A percentile compares a stretch with the other conserved stretches of the same genome.
phyloP scores from a whole-genome alignment of 1,139 yeast genomes.

The Blastobotrys ciferrii region DNA sequence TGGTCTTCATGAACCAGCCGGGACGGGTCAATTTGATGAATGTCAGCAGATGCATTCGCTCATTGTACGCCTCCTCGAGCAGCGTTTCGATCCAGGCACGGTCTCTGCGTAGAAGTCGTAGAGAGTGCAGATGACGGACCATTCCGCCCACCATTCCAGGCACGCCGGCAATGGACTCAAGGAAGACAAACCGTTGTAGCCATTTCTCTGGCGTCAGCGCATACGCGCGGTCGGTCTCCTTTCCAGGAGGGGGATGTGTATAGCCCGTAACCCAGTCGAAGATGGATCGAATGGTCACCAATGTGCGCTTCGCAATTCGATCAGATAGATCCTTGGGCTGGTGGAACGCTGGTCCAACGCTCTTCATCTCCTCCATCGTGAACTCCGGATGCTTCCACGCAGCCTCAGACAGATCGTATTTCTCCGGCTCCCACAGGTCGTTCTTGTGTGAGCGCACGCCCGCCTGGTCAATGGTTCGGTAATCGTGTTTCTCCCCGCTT shows the following conservation, averaged over 20 bases:
- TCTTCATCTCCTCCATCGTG: conserved; percentile 47
- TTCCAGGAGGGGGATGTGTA: conserved; percentile 48
- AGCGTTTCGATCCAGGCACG: conserved; percentile 76
- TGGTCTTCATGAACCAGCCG: conserved; percentile 53
- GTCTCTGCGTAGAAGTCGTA: conserved; percentile 61
- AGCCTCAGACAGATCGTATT: conserved; percentile 32
- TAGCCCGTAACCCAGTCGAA: conserved; percentile 71
- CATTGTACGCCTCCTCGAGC: conserved; percentile 75
- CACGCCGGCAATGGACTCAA: conserved; percentile 75
- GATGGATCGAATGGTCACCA: conserved; percentile 45
- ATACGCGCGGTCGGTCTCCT: conserved; percentile 47
- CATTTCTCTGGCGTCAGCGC: conserved; percentile 64
- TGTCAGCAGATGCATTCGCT: conserved; percentile 72
- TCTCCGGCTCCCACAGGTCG: conserved; percentile 19
- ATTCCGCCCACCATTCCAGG: conserved; percentile 79
- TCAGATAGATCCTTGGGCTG: conserved; percentile 51
- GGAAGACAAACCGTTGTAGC: conserved; percentile 65
- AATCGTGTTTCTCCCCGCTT: neutral
- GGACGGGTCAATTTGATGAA: conserved; percentile 68
- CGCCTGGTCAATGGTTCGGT: neutral
- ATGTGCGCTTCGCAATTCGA: conserved; percentile 49
- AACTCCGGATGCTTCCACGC: conserved; percentile 59
- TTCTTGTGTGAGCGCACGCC: neutral
- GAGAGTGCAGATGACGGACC: conserved; percentile 61
- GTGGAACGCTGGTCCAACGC: conserved; percentile 53